Evolutionary conservation across 2,329 filamentous ascomycete genomes (phyloP).

Genomic region (Pseudodiploospora longispora): DNA sequence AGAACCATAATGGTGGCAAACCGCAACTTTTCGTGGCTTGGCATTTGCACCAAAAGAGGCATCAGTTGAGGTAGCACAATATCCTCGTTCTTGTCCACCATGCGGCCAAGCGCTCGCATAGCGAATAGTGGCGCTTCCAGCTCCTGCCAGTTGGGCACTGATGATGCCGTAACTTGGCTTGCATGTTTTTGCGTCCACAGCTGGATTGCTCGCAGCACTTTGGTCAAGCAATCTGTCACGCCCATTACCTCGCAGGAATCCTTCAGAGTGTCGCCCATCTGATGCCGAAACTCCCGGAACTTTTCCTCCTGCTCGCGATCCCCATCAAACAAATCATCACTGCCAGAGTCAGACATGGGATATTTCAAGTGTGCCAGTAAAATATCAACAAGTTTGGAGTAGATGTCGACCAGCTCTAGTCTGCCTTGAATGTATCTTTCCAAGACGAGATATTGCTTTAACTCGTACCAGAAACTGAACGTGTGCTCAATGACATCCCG

Average conservation of each 20-base stretch:
- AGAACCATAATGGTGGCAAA: constrained; percentile 98
- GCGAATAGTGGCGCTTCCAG: constrained; percentile 92
- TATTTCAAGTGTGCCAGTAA: constrained; percentile 88
- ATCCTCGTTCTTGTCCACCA: constrained; percentile 85
- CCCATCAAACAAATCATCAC: constrained; percentile 88
- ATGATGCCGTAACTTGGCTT: constrained; percentile 60
- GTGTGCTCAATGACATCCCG: constrained; percentile 88
- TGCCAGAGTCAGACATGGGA: constrained; percentile 64
- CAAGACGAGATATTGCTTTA: constrained; percentile 91
- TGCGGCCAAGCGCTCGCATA: constrained; percentile 90
- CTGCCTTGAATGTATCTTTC: constrained; percentile 83
- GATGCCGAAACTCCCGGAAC: constrained; percentile 91
- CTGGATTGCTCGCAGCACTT: constrained; percentile 80
- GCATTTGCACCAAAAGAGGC: constrained; percentile 87
- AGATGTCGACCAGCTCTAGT: constrained; percentile 69
- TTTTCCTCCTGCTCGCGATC: constrained; percentile 95
- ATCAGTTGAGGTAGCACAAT: constrained; percentile 87
- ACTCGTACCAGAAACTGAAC: constrained; percentile 96
- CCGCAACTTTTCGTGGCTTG: constrained; percentile 92
- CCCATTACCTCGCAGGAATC: constrained; percentile 96
- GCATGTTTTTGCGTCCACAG: constrained; percentile 81
- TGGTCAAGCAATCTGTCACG: constrained; percentile 80
- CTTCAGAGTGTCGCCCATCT: constrained; percentile 96
- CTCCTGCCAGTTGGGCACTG: constrained; percentile 92
- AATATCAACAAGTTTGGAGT: constrained; percentile 83